phyloP scores from a whole-genome alignment of 2,329 filamentous ascomycete species.

The Fusarium sp. region DNA sequence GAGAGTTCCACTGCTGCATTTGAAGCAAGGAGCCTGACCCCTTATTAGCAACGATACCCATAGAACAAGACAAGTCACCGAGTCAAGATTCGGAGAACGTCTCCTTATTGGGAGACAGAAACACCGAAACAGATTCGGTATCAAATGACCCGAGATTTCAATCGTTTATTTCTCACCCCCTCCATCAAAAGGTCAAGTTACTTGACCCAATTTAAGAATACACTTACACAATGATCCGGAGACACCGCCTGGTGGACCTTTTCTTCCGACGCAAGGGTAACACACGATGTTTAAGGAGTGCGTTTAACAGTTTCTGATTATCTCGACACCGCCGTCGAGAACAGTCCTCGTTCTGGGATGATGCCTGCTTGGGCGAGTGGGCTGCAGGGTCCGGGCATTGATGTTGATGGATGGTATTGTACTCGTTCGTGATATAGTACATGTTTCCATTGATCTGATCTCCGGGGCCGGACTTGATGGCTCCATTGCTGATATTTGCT shows the following conservation, averaged over 20 bases:
- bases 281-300: not conserved
- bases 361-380: not conserved
- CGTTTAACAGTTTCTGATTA: not conserved
- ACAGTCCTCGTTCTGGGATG: not conserved
- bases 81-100: no score
- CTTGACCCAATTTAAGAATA: not conserved
- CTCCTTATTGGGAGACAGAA: not conserved
- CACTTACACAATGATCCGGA: not conserved
- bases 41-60: not conserved
- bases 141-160: not conserved
- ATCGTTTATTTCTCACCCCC: not conserved
- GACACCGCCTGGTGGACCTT: fast-evolving
- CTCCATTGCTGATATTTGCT: no score
- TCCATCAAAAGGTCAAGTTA: not conserved
- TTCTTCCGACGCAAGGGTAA: not conserved
- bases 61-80: not conserved
- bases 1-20: not conserved
- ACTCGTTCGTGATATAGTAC: fast-evolving
- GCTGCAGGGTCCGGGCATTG: not conserved
- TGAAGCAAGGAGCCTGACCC: not conserved
- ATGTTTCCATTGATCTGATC: not conserved
- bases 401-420: no score
- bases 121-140: fast-evolving
- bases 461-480: no score
- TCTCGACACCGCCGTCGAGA: not conserved